Conservation (phyloP, 352 stramenopile genomes). For the Plasmopara viticola region DNA sequence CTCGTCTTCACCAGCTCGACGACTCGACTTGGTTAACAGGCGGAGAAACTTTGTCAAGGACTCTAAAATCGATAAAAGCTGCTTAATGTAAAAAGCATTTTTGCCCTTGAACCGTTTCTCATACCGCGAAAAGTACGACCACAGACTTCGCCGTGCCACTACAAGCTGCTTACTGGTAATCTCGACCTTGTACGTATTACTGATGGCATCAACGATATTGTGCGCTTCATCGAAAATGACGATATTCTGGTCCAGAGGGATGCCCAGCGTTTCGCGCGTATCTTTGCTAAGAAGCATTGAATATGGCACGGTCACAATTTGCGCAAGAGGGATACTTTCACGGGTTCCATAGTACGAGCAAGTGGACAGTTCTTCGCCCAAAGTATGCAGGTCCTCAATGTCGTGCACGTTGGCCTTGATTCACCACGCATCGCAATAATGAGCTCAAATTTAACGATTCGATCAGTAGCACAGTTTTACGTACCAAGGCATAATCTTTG, state of each 20-base stretch:
- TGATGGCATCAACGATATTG: conserved; percentile 97
- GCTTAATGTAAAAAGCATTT: conserved; percentile 88
- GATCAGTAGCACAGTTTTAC: conserved; percentile 4
- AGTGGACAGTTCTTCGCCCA: conserved; percentile 87
- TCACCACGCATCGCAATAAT: conserved; percentile 1
- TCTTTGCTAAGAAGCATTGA: conserved; percentile 89
- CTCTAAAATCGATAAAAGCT: conserved; percentile 74
- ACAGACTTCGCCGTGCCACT: conserved; percentile 62
- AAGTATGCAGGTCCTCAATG: conserved; percentile 93
- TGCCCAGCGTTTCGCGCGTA: conserved; percentile 84
- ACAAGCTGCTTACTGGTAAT: conserved; percentile 74
- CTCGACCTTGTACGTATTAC: conserved; percentile 82
- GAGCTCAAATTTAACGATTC: background rate
- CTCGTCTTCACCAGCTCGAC: conserved; percentile 13
- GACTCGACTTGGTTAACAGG: conserved; percentile 29
- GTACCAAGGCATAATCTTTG: conserved; percentile 73
- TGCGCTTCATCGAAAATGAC: conserved; percentile 99
- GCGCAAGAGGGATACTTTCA: conserved; percentile 83
- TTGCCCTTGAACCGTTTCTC: conserved; percentile 83
- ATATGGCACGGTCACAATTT: conserved; percentile 91
- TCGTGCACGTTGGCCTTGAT: conserved; percentile 81
- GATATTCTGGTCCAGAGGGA: conserved; percentile 85
- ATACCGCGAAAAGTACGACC: conserved; percentile 84
- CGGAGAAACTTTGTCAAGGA: conserved; percentile 74
- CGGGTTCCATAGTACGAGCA: conserved; percentile 97